Evolutionary conservation across 495 filamentous ascomycete genomes (phyloP), one percentile per base, ranked within the genome.

Genomic region (Podospora sp.): DNA sequence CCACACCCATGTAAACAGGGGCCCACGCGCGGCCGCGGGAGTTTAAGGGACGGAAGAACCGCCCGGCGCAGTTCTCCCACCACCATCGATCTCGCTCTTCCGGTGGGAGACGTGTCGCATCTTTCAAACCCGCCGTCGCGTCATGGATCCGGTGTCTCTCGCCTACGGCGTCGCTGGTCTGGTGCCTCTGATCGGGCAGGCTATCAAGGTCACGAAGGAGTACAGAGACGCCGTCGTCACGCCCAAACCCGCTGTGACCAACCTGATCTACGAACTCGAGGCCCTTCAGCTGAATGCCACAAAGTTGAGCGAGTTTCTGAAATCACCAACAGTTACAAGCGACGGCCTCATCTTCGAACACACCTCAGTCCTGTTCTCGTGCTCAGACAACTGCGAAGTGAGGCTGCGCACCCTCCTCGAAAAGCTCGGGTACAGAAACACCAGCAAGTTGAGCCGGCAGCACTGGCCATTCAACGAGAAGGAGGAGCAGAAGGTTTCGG

Each of bases 381-480:
- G 62, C n/a, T 55, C 18, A 6, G 11, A 9, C 18, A 49, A 24
- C 49, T 65, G 62, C 24, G 22, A 55, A 36, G 51, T 18, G 4
- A 65, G 35, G 49, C 46, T 55, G 18, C 46, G 6, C 6, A 6
- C 8, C 2, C 46, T 55, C 24, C 26, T 22, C 49, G 27, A 21
- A 11, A 56, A 65, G 50, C 50, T 65, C 22, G 26, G 18, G 4
- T 22, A 53, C n/a, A 7, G 26, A 11, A 20, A 18, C 62, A 22
- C 9, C 24, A 26, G 62, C 21, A 50, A 27, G 8, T n/a, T 11
- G 20, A 18, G 27, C 29, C 24, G 27, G 2, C 36, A 55, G 7
- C 46, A 53, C 22, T 65, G 62, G 62, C 62, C 62, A 4, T 35
- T 65, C 11, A 65, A 22, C 62, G 62, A 65, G 62, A 55, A 56